These are phyloP conservation scores for Xylaria sp. DNA, from an alignment of 2,329 filamentous ascomycete species.

Conservation along the genomic window DNA sequence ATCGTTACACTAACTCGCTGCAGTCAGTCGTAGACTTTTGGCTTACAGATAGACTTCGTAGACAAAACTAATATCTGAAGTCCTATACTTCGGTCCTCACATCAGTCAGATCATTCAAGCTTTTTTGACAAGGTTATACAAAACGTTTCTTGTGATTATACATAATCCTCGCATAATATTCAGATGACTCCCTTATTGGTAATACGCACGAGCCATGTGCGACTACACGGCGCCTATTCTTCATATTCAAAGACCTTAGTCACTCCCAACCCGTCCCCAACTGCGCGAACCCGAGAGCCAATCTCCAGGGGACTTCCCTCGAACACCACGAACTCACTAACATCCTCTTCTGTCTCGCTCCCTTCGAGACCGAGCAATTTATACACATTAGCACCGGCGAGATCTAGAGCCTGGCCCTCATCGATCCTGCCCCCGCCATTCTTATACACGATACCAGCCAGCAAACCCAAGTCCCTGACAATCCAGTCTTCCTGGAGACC, in stretches of 20 bases:
- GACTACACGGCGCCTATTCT: background rate
- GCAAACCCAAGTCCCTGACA: slow-evolving; percentile 67
- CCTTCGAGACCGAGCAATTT: slow-evolving; percentile 64
- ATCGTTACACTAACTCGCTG: too few species aligned
- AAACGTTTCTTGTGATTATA: too few species aligned
- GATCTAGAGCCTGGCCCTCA: slow-evolving; percentile 65
- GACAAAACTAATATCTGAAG: too few species aligned
- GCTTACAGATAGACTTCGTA: too few species aligned
- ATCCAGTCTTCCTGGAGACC: slow-evolving; percentile 72
- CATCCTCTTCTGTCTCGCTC: slow-evolving; percentile 38
- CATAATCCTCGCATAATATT: background rate
- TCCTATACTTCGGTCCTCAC: too few species aligned
- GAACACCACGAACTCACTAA: slow-evolving; percentile 67
- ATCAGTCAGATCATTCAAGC: too few species aligned
- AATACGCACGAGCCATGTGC: background rate
- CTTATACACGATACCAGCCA: slow-evolving; percentile 68
- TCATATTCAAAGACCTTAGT: slow-evolving; percentile 52
- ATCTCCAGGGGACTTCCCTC: slow-evolving; percentile 73
- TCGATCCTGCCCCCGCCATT: slow-evolving; percentile 67
- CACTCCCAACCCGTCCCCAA: slow-evolving; percentile 57
- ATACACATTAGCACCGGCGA: slow-evolving; percentile 68
- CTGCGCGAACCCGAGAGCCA: slow-evolving; percentile 64
- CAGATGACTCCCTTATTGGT: background rate
- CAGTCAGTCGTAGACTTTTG: too few species aligned
- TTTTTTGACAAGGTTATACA: too few species aligned